Evolutionary conservation across 2,329 filamentous ascomycete genomes (phyloP).

Genomic region (Aspergillus amoenus): DNA sequence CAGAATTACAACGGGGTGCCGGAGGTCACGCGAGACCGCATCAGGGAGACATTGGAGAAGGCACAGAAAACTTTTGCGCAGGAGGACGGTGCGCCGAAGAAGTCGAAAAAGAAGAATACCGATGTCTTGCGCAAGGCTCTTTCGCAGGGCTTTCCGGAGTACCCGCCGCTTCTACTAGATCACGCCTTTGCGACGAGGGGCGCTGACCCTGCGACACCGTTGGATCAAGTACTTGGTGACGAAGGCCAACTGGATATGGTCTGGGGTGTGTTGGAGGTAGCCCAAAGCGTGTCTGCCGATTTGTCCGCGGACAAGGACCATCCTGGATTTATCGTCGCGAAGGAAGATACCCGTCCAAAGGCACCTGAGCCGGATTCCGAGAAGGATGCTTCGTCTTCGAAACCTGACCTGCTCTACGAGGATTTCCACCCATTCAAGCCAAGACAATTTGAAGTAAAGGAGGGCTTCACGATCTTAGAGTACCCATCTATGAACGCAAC

Average conservation of each 20-base stretch:
- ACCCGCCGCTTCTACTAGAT: conserved; percentile 83
- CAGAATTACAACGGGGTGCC: conserved; percentile 81
- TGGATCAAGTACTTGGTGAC: conserved; percentile 68
- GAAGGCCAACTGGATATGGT: conserved; percentile 65
- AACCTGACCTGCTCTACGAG: conserved; percentile 68
- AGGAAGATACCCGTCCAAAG: conserved; percentile 42
- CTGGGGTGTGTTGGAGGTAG: conserved; percentile 67
- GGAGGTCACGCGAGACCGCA: conserved; percentile 68
- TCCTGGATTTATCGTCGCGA: conserved; percentile 88
- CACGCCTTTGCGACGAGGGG: conserved; percentile 71
- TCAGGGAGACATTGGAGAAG: conserved; percentile 67
- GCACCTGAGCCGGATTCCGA: conserved; percentile 31
- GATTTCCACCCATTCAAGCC: conserved; percentile 95
- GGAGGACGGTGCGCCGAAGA: conserved; percentile 51
- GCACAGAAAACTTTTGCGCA: conserved; percentile 49
- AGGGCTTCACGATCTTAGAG: conserved; percentile 66
- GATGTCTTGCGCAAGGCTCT: conserved; percentile 78
- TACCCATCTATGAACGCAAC: conserved; percentile 88
- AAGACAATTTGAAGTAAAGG: conserved; percentile 70
- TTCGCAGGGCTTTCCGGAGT: conserved; percentile 80
- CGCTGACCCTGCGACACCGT: conserved; percentile 68
- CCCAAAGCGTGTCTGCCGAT: conserved; percentile 65
- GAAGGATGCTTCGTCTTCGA: conserved; percentile 37
- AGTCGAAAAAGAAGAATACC: conserved; percentile 71
- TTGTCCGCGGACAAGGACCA: conserved; percentile 66